These are phyloP conservation scores for Pseudocercospora fijiensis DNA, from an alignment of 2,329 filamentous ascomycete genomes.

Conservation along the genomic window DNA sequence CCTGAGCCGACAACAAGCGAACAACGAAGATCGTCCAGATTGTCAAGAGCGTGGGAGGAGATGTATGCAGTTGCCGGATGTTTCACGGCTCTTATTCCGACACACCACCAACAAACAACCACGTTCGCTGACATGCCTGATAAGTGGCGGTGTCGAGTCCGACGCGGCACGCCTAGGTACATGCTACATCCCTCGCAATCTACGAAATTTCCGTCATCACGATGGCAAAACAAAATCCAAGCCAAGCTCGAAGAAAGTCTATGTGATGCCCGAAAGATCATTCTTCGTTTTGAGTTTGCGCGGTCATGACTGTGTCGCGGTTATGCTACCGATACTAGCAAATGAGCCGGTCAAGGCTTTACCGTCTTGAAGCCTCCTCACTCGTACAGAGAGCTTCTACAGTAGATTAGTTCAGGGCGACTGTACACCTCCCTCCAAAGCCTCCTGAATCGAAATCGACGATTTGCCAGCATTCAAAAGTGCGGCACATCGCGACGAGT, in stretches of 20 bases:
- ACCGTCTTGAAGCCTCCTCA: conserved; percentile 13
- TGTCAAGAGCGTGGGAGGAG: not conserved
- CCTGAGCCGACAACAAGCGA: conserved; percentile 5
- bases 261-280: conserved; percentile 6
- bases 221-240: not conserved
- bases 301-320: not conserved
- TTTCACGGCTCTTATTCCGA: conserved; percentile 1
- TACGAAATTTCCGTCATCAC: not conserved
- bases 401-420: conserved; percentile 1
- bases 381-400: not conserved
- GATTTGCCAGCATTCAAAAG: not conserved
- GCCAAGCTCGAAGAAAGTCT: conserved; percentile 1
- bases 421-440: not conserved
- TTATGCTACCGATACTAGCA: conserved; percentile 1
- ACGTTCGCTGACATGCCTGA: not conserved
- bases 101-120: conserved; percentile 11
- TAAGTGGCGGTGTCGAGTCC: conserved; percentile 3
- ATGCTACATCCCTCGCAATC: conserved; percentile 5
- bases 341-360: conserved; percentile 9
- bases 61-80: not conserved
- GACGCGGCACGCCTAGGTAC: conserved; percentile 6
- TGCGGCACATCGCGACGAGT: conserved; percentile 1
- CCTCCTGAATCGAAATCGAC: conserved; percentile 9
- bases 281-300: not conserved
- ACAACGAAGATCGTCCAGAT: not conserved